Conservation (phyloP, 2,329 filamentous ascomycete species). For the Cladophialophora yegresii region DNA sequence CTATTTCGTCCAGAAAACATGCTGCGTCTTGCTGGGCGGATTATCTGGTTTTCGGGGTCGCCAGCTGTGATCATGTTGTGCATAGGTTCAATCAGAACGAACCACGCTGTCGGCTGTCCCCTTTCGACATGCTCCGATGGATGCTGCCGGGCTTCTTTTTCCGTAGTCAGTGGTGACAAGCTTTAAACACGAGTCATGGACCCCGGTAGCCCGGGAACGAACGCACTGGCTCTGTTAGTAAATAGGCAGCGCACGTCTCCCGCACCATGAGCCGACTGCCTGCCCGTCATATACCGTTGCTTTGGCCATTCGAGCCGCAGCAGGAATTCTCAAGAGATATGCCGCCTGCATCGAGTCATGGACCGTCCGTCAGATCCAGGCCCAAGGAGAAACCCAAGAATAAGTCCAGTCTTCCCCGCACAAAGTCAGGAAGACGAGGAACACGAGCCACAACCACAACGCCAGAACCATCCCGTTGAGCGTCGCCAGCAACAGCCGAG, state of each 20-base stretch:
- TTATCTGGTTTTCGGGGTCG: slow-evolving; percentile 11
- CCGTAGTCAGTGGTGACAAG: slow-evolving; percentile 2
- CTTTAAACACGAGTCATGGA: neutral
- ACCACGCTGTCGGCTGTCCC: slow-evolving; percentile 2
- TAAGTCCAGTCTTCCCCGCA: slow-evolving; percentile 2
- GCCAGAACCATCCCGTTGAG: neutral
- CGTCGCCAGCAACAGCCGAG: slow-evolving; percentile 1
- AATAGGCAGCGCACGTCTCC: slow-evolving; percentile 5
- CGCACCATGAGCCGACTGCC: neutral
- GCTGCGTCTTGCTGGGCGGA: slow-evolving; percentile 9
- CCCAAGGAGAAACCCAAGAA: neutral
- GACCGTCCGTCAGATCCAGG: neutral
- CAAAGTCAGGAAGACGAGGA: slow-evolving; percentile 4
- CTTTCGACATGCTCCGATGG: slow-evolving; percentile 1
- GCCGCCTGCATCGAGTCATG: slow-evolving; percentile 2
- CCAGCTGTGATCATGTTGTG: neutral
- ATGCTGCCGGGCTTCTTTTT: neutral
- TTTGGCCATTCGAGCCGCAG: neutral
- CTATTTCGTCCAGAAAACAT: neutral
- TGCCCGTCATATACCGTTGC: slow-evolving; percentile 4
- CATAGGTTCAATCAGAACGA: neutral
- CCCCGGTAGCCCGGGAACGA: slow-evolving; percentile 6
- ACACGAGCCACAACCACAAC: neutral
- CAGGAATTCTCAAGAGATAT: slow-evolving; percentile 8
- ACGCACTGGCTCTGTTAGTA: neutral